These are phyloP conservation scores for Exophiala alcalophila DNA, from an alignment of 2,329 filamentous ascomycete species.

Conservation along the genomic window DNA sequence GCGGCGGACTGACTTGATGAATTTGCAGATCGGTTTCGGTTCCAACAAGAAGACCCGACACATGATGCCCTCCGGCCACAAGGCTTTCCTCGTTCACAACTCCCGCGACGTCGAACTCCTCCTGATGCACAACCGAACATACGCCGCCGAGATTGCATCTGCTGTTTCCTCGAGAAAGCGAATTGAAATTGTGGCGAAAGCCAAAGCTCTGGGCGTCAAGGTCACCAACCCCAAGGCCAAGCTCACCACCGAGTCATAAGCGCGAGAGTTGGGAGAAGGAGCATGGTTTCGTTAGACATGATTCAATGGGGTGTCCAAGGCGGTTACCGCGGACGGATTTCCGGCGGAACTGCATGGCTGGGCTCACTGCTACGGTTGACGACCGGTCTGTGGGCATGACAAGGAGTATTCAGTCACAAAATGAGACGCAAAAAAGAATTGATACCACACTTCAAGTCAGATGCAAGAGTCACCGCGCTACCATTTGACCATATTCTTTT, in stretches of 20 bases:
- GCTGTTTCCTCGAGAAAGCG: constrained; percentile 98
- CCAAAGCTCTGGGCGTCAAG: constrained; percentile 98
- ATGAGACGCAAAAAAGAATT: constrained; percentile 16
- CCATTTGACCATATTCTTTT: constrained; percentile 5
- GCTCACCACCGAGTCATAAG: constrained; percentile 85
- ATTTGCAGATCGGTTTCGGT: constrained; percentile 85
- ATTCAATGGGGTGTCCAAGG: constrained; percentile 9
- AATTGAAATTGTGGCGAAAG: constrained; percentile 94
- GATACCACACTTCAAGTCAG: constrained; percentile 20
- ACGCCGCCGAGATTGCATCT: constrained; percentile 97
- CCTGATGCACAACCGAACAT: constrained; percentile 99
- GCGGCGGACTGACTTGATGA: constrained; percentile 21
- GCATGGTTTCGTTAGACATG: constrained; percentile 5
- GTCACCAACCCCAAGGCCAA: constrained; percentile 99
- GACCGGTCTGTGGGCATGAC: constrained; percentile 6
- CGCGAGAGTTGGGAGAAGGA: constrained; percentile 35
- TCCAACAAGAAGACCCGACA: constrained; percentile 99
- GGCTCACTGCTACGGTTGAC: constrained; percentile 4
- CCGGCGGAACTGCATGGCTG: constrained; percentile 8
- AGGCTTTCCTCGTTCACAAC: constrained; percentile 99
- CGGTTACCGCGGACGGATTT: constrained; percentile 10
- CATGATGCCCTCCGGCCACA: constrained; percentile 99
- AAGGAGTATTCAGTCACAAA: constrained; percentile 11
- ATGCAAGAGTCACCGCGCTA: neutral
- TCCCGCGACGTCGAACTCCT: constrained; percentile 91